Conservation (phyloP, 768 basidiomycete species). For the Butyriboletus loyo region DNA sequence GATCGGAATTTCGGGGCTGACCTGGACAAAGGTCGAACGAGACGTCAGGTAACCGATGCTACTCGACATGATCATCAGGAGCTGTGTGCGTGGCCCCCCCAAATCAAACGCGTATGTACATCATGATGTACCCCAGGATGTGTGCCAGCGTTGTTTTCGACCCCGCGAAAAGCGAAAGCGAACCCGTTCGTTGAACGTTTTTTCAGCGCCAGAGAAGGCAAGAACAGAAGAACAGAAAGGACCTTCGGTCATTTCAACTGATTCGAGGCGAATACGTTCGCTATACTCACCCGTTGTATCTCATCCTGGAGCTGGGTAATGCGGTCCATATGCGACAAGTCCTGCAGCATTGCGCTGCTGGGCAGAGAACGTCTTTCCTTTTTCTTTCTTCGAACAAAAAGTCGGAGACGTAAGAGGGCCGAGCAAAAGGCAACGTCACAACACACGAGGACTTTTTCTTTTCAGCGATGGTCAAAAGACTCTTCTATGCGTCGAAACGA, state of each 20-base stretch:
- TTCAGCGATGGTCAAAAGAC: neutral
- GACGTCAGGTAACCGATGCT: conserved; percentile 77
- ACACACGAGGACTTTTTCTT: neutral
- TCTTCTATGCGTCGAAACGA: neutral
- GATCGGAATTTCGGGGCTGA: conserved; percentile 77
- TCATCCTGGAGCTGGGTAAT: conserved; percentile 95
- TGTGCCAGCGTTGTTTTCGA: neutral
- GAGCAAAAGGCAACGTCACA: neutral
- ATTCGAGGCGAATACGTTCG: conserved; percentile 14
- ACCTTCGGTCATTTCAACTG: neutral
- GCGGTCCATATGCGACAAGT: conserved; percentile 92
- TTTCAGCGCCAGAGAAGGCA: neutral
- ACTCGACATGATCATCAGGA: conserved; percentile 86
- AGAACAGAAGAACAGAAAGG: neutral
- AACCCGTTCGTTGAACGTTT: neutral
- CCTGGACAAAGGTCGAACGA: conserved; percentile 72
- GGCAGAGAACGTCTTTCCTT: conserved; percentile 1
- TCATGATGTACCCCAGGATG: too few species aligned
- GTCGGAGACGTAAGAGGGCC: conserved; percentile 12
- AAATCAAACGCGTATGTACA: too few species aligned
- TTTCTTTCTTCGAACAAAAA: conserved; percentile 6
- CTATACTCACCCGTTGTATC: conserved; percentile 68
- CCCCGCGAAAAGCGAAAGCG: neutral
- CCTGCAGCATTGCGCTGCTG: conserved; percentile 83
- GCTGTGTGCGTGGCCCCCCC: too few species aligned